A percentile compares a stretch with the other conserved stretches of the same genome.
phyloP scores from a whole-genome alignment of 805 yeast species.

The Myxozyma monticola region DNA sequence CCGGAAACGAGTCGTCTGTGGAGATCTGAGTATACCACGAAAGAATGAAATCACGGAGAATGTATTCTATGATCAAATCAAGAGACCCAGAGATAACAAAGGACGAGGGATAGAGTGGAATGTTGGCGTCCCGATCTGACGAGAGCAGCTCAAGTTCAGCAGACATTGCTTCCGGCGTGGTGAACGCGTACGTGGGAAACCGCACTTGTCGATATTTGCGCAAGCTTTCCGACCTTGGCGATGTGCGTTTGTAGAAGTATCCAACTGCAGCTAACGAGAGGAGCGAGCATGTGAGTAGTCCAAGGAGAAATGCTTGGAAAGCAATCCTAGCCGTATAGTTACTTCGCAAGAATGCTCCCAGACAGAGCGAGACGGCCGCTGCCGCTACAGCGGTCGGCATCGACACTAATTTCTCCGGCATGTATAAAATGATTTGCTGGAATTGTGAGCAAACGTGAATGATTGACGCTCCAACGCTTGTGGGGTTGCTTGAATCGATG shows the following conservation, averaged over 20 bases:
- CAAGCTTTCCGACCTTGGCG: constrained; percentile 13
- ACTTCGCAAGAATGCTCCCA: constrained; percentile 15
- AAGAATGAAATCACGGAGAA: constrained; percentile 54
- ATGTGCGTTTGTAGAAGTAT: constrained; percentile 24
- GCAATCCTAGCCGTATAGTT: constrained; percentile 25
- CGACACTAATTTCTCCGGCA: too few species aligned
- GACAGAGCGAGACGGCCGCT: too few species aligned
- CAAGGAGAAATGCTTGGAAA: constrained; percentile 19
- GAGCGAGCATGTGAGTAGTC: constrained; percentile 14
- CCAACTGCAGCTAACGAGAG: constrained; percentile 27
- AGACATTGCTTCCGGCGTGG: constrained; percentile 14
- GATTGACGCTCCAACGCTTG: too few species aligned
- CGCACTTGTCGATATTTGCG: constrained; percentile 19
- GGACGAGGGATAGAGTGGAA: constrained; percentile 48
- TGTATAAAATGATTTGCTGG: too few species aligned
- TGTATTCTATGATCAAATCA: constrained; percentile 50
- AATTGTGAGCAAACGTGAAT: too few species aligned
- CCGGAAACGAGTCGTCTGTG: constrained; percentile 43
- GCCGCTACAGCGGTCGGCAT: too few species aligned
- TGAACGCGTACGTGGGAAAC: constrained; percentile 29
- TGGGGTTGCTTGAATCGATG: too few species aligned
- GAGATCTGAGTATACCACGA: constrained; percentile 58
- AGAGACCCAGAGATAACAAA: constrained; percentile 54
- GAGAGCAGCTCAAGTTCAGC: constrained; percentile 15
- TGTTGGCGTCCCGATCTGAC: constrained; percentile 12